Percentiles rank a stretch among this genome's conserved stretches.
Evolutionary conservation across 768 basidiomycete genomes (phyloP).

Genomic region (Boletus pseudo-olivaceus): DNA sequence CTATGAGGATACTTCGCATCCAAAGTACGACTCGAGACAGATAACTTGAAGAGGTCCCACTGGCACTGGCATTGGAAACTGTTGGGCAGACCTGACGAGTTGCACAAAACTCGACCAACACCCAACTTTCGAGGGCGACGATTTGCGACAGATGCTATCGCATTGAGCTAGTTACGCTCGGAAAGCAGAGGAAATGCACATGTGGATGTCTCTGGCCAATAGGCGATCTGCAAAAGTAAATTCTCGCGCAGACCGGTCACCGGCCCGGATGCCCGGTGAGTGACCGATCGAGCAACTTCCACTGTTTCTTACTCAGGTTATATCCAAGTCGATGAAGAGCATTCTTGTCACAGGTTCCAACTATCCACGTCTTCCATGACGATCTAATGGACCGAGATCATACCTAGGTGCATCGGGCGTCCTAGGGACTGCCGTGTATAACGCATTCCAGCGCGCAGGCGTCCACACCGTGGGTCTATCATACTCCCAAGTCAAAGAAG

Average conservation of each 20-base stretch:
- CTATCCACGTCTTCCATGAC: not conserved
- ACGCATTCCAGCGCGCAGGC: constrained; percentile 51
- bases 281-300: not conserved
- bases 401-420: constrained; percentile 84
- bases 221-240: no score
- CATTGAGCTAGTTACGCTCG: not conserved
- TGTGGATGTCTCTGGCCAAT: no score
- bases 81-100: no score
- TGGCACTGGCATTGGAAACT: no score
- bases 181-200: not conserved
- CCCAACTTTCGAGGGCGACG: no score
- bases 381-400: constrained; percentile 11
- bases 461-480: constrained; percentile 66
- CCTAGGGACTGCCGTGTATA: constrained; percentile 75
- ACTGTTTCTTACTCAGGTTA: not conserved
- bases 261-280: not conserved
- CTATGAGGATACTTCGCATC: not conserved
- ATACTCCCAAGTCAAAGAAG: constrained; percentile 57
- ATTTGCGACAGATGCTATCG: not conserved
- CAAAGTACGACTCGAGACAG: not conserved
- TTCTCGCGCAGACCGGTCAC: not conserved
- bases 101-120: no score
- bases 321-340: constrained; percentile 35
- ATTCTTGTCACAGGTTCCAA: constrained; percentile 54
- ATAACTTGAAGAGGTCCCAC: not conserved